phyloP scores from a whole-genome alignment of 2,329 filamentous ascomycete species.

The Stenocarpella maydis region DNA sequence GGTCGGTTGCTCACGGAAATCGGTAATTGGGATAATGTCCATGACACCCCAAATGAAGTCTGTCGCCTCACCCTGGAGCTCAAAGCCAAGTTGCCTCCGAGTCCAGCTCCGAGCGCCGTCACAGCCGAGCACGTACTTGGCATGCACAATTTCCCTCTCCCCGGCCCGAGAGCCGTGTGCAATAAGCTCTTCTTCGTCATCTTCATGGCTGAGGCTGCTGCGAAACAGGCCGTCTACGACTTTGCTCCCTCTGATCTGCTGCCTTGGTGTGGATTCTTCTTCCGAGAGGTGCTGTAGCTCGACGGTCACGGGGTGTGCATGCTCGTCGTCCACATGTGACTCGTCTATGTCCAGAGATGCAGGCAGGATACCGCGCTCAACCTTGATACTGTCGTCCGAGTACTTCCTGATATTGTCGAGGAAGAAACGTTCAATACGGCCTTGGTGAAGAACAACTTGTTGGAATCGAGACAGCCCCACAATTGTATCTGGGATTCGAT shows the following conservation, averaged over 20 bases:
- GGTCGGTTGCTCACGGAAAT: slow-evolving; percentile 43
- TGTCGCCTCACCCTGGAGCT: slow-evolving; percentile 41
- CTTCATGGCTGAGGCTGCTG: slow-evolving; percentile 60
- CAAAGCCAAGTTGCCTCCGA: slow-evolving; percentile 58
- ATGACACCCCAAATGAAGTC: slow-evolving; percentile 42
- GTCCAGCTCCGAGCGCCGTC: slow-evolving; percentile 76
- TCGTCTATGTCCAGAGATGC: slow-evolving; percentile 63
- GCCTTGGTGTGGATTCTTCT: slow-evolving; percentile 61
- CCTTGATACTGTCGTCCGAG: slow-evolving; percentile 55
- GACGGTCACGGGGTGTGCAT: slow-evolving; percentile 68
- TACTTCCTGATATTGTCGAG: slow-evolving; percentile 66
- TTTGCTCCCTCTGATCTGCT: slow-evolving; percentile 48
- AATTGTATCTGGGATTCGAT: slow-evolving; percentile 69
- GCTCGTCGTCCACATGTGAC: slow-evolving; percentile 54
- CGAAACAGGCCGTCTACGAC: slow-evolving; percentile 64
- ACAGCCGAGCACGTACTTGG: slow-evolving; percentile 73
- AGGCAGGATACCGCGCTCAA: slow-evolving; percentile 69
- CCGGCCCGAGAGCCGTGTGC: slow-evolving; percentile 43
- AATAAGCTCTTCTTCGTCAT: slow-evolving; percentile 48
- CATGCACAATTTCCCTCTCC: slow-evolving; percentile 54
- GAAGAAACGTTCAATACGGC: slow-evolving; percentile 73
- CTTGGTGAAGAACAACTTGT: slow-evolving; percentile 75
- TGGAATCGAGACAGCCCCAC: slow-evolving; percentile 69
- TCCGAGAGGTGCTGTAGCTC: slow-evolving; percentile 64
- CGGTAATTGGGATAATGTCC: slow-evolving; percentile 43